These are phyloP conservation scores for Alternaria metachromatica DNA, from an alignment of 2,329 filamentous ascomycete species.

Conservation along the genomic window DNA sequence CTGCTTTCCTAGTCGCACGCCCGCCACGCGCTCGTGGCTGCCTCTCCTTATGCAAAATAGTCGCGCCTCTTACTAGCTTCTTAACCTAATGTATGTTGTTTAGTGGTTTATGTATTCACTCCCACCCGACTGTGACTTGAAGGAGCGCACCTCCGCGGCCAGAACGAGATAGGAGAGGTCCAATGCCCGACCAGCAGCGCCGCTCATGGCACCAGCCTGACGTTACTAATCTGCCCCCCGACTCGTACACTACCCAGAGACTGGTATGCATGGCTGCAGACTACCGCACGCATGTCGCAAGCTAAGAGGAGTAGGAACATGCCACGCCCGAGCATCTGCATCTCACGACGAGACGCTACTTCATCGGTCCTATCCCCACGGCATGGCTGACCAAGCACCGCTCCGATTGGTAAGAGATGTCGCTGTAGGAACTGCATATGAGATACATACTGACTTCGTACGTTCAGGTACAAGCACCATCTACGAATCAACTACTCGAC, in stretches of 20 bases:
- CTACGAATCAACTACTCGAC: conserved; percentile 54
- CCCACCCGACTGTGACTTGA: conserved; percentile 14
- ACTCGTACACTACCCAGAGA: conserved; percentile 62
- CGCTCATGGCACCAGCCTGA: conserved; percentile 46
- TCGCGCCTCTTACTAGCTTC: conserved; percentile 5
- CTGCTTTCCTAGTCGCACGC: conserved; percentile 23
- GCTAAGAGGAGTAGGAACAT: conserved; percentile 58
- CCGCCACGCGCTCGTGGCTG: conserved; percentile 21
- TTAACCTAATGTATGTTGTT: conserved; percentile 23
- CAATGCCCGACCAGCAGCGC: conserved; percentile 39
- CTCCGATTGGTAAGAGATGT: background rate
- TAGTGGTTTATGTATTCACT: conserved; percentile 17
- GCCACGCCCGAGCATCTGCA: conserved; percentile 67
- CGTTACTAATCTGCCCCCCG: conserved; percentile 49
- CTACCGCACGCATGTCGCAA: background rate
- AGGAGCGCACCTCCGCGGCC: conserved; percentile 23
- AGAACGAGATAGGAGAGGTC: conserved; percentile 23
- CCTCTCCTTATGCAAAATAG: conserved; percentile 19
- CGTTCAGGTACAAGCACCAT: conserved; percentile 60
- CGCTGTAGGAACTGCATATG: background rate
- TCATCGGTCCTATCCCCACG: conserved; percentile 66
- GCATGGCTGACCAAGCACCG: conserved; percentile 13
- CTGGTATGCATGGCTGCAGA: conserved; percentile 50
- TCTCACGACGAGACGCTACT: conserved; percentile 66
- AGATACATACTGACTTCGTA: background rate